Conservation (phyloP, 371 early-diverging fungal genomes). For the Mortierella sp. region DNA sequence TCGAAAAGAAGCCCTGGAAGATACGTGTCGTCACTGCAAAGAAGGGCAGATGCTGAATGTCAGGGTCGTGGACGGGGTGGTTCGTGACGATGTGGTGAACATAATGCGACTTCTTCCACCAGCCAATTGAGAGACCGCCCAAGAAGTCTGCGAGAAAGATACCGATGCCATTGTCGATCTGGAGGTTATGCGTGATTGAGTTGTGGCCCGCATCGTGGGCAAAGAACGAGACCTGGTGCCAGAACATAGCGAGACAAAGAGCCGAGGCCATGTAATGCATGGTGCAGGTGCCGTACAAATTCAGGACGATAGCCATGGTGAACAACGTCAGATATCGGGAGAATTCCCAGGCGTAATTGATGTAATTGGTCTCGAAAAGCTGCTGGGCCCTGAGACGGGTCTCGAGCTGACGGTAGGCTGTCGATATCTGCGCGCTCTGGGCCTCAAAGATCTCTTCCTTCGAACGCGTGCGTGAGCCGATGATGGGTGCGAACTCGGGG, state of each 20-base stretch:
- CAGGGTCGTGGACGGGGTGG: constrained; percentile 94
- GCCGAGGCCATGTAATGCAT: constrained; percentile 73
- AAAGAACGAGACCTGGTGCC: constrained; percentile 94
- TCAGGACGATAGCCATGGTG: constrained; percentile 70
- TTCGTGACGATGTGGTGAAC: constrained; percentile 95
- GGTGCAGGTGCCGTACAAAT: constrained; percentile 69
- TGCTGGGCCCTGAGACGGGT: constrained; percentile 68
- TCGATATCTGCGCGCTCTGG: constrained; percentile 37
- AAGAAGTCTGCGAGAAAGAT: constrained; percentile 82
- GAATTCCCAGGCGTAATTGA: constrained; percentile 80
- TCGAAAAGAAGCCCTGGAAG: constrained; percentile 87
- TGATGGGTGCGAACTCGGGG: constrained; percentile 45
- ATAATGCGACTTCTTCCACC: constrained; percentile 98
- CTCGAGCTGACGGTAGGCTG: constrained; percentile 75
- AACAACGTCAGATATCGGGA: constrained; percentile 74
- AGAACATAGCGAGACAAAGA: constrained; percentile 76
- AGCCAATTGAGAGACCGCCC: constrained; percentile 92
- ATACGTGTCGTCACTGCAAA: constrained; percentile 88
- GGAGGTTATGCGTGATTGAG: constrained; percentile 82
- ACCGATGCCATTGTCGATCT: constrained; percentile 85
- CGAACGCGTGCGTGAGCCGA: constrained; percentile 44
- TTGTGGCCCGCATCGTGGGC: constrained; percentile 97
- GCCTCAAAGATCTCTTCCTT: constrained; percentile 46
- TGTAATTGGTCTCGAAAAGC: constrained; percentile 80
- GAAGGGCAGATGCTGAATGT: constrained; percentile 97